phyloP scores from a whole-genome alignment of 108 stramenopile species.

The Schizochytrium sp. region DNA sequence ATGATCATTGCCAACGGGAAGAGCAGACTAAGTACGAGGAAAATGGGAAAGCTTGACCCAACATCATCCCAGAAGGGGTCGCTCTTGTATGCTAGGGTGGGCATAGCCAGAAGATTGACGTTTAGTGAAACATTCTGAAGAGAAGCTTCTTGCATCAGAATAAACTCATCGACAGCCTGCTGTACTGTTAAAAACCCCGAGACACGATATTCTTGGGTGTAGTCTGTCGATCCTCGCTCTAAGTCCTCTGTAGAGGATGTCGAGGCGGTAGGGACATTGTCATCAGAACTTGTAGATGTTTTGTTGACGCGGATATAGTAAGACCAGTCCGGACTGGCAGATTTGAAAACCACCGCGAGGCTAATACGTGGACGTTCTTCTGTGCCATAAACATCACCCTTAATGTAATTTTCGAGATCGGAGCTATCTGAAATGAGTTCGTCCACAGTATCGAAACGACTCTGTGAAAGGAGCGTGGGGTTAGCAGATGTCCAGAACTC shows the following conservation, averaged over 20 bases:
- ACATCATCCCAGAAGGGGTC: constrained; percentile 13
- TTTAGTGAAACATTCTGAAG: background rate
- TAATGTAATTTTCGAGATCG: background rate
- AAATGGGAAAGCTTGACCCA: constrained; percentile 61
- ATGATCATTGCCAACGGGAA: constrained; percentile 75
- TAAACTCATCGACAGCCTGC: constrained; percentile 67
- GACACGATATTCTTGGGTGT: constrained; percentile 8
- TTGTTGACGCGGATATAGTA: constrained; percentile 56
- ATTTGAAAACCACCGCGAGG: constrained; percentile 5
- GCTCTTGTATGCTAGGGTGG: constrained; percentile 24
- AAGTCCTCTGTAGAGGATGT: constrained; percentile 19
- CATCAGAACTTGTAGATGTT: background rate
- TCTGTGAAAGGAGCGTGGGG: background rate
- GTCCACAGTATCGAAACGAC: background rate
- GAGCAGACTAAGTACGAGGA: constrained; percentile 77
- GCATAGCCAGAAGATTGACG: constrained; percentile 52
- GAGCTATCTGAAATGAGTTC: background rate
- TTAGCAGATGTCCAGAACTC: background rate
- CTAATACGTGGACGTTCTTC: background rate
- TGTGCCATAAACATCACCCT: background rate
- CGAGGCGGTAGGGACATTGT: background rate
- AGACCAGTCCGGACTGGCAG: constrained; percentile 20
- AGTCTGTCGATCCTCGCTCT: background rate
- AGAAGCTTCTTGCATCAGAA: constrained; percentile 40
- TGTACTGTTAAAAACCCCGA: constrained; percentile 68